Evolutionary conservation across 1,139 yeast species (phyloP).

Genomic region (Saccharomyces hybrid): DNA sequence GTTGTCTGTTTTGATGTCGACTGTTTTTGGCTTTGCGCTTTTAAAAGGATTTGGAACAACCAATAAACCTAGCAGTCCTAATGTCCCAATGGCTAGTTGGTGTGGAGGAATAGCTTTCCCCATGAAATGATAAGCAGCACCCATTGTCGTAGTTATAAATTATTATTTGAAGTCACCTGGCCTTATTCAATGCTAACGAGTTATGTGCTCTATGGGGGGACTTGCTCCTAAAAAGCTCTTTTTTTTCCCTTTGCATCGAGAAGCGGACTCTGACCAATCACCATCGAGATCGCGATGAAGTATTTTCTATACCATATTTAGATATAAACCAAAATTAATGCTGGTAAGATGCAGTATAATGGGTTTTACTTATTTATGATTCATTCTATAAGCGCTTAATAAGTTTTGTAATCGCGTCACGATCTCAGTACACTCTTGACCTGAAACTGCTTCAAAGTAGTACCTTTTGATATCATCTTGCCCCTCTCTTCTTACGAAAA

Average conservation of each 20-base stretch:
- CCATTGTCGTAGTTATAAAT: constrained; percentile 42
- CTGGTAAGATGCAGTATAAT: neutral
- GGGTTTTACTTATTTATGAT: constrained; percentile 40
- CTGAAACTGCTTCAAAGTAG: constrained; percentile 70
- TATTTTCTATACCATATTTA: neutral
- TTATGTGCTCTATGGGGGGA: neutral
- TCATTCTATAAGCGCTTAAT: constrained; percentile 43
- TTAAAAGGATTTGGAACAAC: constrained; percentile 71
- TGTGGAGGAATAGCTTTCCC: constrained; percentile 75
- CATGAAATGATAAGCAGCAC: constrained; percentile 69
- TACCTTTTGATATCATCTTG: constrained; percentile 65
- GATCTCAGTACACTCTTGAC: constrained; percentile 63
- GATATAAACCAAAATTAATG: neutral
- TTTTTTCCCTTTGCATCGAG: neutral
- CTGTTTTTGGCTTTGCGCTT: constrained; percentile 49
- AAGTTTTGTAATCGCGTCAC: constrained; percentile 57
- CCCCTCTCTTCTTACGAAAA: constrained; percentile 56
- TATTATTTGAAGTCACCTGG: neutral
- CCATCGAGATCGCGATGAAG: neutral
- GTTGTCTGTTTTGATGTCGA: constrained; percentile 67
- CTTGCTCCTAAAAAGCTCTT: neutral
- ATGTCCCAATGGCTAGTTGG: constrained; percentile 61
- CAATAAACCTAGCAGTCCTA: constrained; percentile 51
- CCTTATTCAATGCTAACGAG: neutral
- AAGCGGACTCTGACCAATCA: constrained; percentile 2